A percentile compares a stretch with the other conserved stretches of the same genome.
phyloP scores from a whole-genome alignment of 2,329 filamentous ascomycete genomes.

The Ophiostoma quercus region DNA sequence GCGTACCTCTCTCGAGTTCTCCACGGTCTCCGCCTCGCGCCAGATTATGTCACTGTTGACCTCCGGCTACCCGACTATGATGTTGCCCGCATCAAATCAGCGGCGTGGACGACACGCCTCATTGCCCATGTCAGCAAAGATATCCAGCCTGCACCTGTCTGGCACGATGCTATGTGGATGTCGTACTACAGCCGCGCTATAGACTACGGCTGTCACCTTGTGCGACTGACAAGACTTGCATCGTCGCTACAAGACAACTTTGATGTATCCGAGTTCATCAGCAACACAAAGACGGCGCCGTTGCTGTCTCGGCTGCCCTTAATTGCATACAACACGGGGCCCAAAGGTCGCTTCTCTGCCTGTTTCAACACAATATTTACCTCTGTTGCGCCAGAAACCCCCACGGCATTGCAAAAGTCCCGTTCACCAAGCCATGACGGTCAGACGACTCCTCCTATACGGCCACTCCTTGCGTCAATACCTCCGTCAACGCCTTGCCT shows the following conservation, averaged over 20 bases:
- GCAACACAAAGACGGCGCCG: constrained; percentile 42
- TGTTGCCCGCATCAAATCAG: constrained; percentile 45
- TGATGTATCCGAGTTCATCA: constrained; percentile 44
- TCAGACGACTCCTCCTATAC: not conserved
- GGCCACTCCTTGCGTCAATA: constrained; percentile 30
- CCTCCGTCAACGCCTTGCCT: constrained; percentile 37
- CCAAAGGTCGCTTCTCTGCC: constrained; percentile 39
- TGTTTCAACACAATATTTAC: constrained; percentile 47
- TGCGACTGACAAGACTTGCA: constrained; percentile 55
- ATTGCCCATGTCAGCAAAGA: constrained; percentile 51
- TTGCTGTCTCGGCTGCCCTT: constrained; percentile 46
- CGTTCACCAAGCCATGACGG: not conserved
- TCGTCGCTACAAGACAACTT: constrained; percentile 51
- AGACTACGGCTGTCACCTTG: constrained; percentile 54
- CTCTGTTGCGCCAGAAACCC: constrained; percentile 42
- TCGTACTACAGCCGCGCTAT: constrained; percentile 51
- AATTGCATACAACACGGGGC: constrained; percentile 43
- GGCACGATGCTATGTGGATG: constrained; percentile 51
- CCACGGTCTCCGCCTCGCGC: constrained; percentile 59
- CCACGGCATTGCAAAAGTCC: constrained; percentile 17
- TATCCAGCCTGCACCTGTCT: constrained; percentile 43
- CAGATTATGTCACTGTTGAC: constrained; percentile 62
- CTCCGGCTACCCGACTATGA: constrained; percentile 49
- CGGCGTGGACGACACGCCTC: constrained; percentile 53
- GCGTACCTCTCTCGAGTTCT: constrained; percentile 55